A percentile compares a stretch with the other conserved stretches of the same genome.
Evolutionary conservation across 345 rosid genomes (phyloP).

Genomic region (Rhizophora mangle): DNA sequence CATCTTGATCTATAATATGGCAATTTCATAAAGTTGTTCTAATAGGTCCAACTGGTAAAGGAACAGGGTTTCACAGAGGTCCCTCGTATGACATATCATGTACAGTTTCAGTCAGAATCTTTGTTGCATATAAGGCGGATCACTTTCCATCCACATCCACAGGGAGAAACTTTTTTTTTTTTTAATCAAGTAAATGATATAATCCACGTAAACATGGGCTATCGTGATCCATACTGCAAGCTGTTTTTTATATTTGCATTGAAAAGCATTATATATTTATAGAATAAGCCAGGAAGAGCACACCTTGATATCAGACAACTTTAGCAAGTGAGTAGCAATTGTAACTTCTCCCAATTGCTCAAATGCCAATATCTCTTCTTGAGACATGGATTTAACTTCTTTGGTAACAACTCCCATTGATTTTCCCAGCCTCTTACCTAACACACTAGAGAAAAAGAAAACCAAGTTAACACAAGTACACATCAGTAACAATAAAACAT

Average conservation of each 20-base stretch:
- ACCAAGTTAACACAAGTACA: conserved; percentile 9
- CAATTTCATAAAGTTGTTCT: too few species aligned
- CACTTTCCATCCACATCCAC: too few species aligned
- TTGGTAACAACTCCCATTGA: conserved; percentile 84
- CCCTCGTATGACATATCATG: too few species aligned
- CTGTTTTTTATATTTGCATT: background rate
- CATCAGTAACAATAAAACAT: conserved; percentile 13
- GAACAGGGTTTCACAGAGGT: too few species aligned
- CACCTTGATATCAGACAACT: conserved; percentile 83
- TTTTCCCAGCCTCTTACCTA: conserved; percentile 95
- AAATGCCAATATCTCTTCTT: conserved; percentile 71
- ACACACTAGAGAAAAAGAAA: conserved; percentile 41
- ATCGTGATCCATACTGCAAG: background rate
- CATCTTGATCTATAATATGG: too few species aligned
- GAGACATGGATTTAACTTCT: conserved; percentile 83
- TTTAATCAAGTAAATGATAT: too few species aligned
- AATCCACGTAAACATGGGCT: too few species aligned
- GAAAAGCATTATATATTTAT: background rate
- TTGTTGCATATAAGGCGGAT: too few species aligned
- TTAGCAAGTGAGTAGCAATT: conserved; percentile 62
- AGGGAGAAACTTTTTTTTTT: too few species aligned
- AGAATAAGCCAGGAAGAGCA: background rate
- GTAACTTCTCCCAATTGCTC: conserved; percentile 74
- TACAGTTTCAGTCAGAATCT: too few species aligned
- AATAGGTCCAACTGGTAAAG: too few species aligned